Conservation (phyloP, 768 basidiomycete genomes). For the Daedaleopsis sinensis region DNA sequence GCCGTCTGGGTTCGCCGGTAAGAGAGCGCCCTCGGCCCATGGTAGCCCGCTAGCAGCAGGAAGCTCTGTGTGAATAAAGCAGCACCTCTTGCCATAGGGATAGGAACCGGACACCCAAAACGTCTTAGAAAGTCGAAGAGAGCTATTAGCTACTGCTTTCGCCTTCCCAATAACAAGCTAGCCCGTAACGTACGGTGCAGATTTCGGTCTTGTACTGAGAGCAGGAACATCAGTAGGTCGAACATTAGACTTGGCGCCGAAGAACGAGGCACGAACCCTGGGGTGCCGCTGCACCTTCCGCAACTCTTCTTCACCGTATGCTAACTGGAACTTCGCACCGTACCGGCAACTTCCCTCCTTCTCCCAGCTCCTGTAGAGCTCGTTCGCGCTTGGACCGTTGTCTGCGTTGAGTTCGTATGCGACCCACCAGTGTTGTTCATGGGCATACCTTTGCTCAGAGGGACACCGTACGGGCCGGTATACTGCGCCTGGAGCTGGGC, state of each 20-base stretch:
- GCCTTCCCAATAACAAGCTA: slow-evolving; percentile 2
- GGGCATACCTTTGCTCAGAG: slow-evolving; percentile 21
- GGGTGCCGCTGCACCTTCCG: slow-evolving; percentile 85
- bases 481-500: slow-evolving; percentile 62
- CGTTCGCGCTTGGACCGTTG: slow-evolving; percentile 84
- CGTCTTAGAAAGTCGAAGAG: slow-evolving; percentile 49
- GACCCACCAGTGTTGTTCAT: slow-evolving; percentile 33
- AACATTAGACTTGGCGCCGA: not conserved
- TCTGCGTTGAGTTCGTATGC: slow-evolving; percentile 33
- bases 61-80: slow-evolving; percentile 91
- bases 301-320: slow-evolving; percentile 89
- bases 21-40: slow-evolving; percentile 54
- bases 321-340: slow-evolving; percentile 89
- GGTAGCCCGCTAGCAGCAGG: slow-evolving; percentile 64
- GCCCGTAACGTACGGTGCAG: slow-evolving; percentile 64
- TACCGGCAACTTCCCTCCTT: slow-evolving; percentile 89
- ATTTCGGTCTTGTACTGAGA: slow-evolving; percentile 91
- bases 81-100: slow-evolving; percentile 90
- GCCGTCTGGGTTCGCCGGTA: slow-evolving; percentile 47
- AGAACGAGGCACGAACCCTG: slow-evolving; percentile 56
- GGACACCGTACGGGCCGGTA: slow-evolving; percentile 51
- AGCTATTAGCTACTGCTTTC: slow-evolving; percentile 1
- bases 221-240: slow-evolving; percentile 21
- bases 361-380: slow-evolving; percentile 89
- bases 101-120: slow-evolving; percentile 95